A percentile compares a stretch with the other conserved stretches of the same genome.
These are phyloP conservation scores for Silene noctiflora DNA, from an alignment of 179 eudicot genomes.

Conservation along the genomic window DNA sequence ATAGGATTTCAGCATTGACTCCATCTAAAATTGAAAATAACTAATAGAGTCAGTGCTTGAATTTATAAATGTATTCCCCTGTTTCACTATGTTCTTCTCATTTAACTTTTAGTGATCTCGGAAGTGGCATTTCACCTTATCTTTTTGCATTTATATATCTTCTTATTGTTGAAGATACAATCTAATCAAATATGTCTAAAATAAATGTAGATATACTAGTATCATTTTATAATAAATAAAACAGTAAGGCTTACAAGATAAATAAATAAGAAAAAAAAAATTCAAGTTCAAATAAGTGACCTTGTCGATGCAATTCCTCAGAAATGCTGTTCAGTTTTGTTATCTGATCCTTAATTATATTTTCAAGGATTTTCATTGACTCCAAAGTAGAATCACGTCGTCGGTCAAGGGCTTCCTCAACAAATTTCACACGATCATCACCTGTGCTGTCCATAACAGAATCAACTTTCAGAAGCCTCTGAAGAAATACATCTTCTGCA, in stretches of 20 bases:
- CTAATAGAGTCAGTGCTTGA: slow-evolving; percentile 1
- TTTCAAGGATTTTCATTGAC: slow-evolving; percentile 53
- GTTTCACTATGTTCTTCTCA: background rate
- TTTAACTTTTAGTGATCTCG: background rate
- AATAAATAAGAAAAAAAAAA: no score
- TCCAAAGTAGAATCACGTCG: slow-evolving; percentile 58
- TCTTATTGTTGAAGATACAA: background rate
- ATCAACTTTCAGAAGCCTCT: slow-evolving; percentile 58
- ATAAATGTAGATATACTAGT: background rate
- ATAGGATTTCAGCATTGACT: slow-evolving; percentile 50
- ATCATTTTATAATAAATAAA: background rate
- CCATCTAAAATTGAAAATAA: slow-evolving; percentile 19
- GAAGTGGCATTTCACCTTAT: background rate
- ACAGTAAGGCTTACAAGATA: background rate
- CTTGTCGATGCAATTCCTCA: slow-evolving; percentile 53
- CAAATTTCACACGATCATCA: slow-evolving; percentile 37
- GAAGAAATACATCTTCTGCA: slow-evolving; percentile 74
- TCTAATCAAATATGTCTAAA: background rate
- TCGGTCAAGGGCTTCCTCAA: slow-evolving; percentile 53
- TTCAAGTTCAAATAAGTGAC: background rate
- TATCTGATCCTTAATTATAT: slow-evolving; percentile 53
- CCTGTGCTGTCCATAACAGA: slow-evolving; percentile 32
- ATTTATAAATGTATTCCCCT: background rate
- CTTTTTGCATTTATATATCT: background rate
- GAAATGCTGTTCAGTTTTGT: slow-evolving; percentile 36